A percentile compares a stretch with the other conserved stretches of the same genome.
Evolutionary conservation across 2,329 filamentous ascomycete genomes (phyloP).

Genomic region (Neonectria faginata): DNA sequence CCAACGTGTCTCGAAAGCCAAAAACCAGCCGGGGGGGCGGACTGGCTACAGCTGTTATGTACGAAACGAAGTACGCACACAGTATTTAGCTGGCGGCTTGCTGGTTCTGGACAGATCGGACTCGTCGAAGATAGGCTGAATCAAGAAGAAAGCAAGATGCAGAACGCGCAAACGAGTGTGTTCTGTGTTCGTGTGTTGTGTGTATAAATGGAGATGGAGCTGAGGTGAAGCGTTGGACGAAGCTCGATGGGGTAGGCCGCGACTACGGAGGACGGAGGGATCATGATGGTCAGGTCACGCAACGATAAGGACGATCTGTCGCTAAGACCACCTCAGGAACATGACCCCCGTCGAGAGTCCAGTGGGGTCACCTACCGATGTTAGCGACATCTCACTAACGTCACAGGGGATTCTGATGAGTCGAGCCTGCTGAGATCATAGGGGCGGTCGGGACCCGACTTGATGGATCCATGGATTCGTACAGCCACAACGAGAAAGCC

Average conservation of each 20-base stretch:
- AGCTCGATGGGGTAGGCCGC: neutral
- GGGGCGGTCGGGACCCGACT: no score
- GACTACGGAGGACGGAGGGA: slow-evolving; percentile 1
- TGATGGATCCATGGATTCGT: neutral
- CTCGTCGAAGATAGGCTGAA: neutral
- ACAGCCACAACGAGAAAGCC: neutral
- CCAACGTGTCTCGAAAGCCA: slow-evolving; percentile 43
- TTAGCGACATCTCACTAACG: slow-evolving; percentile 2
- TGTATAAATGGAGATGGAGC: neutral
- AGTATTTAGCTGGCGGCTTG: neutral
- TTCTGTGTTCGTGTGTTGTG: no score
- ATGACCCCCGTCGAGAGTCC: no score
- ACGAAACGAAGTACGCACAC: neutral
- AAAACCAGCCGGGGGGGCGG: slow-evolving; percentile 30
- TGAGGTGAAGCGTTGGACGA: slow-evolving; percentile 6
- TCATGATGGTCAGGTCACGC: slow-evolving; percentile 7
- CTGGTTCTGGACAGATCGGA: neutral
- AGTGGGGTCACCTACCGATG: neutral
- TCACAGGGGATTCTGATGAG: neutral
- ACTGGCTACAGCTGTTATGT: slow-evolving; percentile 19
- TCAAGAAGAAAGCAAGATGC: neutral
- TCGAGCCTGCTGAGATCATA: neutral
- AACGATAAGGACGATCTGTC: neutral
- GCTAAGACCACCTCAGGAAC: neutral
- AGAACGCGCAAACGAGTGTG: neutral